Evolutionary conservation across 1,284 basidiomycete species (phyloP).

Genomic region (Rhodotorula sp.): DNA sequence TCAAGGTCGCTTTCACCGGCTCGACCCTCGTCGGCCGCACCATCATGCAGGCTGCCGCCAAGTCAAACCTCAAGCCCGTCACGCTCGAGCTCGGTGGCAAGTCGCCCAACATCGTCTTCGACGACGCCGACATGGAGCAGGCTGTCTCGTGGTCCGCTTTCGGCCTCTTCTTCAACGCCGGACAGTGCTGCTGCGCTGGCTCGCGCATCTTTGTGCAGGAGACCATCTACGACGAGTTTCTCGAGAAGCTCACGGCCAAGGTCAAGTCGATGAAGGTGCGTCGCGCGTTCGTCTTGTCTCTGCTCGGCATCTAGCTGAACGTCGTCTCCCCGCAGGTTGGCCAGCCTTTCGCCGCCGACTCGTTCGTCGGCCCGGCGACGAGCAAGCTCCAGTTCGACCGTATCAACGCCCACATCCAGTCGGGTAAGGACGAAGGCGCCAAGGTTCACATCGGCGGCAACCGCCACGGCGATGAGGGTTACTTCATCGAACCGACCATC

Average conservation of each 20-base stretch:
- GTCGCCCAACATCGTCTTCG: conserved; percentile 50
- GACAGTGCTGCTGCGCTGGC: conserved; percentile 81
- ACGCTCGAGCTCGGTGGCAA: conserved; percentile 93
- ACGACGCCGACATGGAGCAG: conserved; percentile 62
- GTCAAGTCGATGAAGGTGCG: conserved; percentile 55
- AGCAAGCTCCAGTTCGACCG: conserved; percentile 62
- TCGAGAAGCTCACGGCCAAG: conserved; percentile 59
- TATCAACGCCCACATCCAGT: conserved; percentile 84
- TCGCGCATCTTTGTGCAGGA: conserved; percentile 80
- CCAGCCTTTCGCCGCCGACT: conserved; percentile 70
- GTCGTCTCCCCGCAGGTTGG: conserved; percentile 55
- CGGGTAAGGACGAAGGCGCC: conserved; percentile 81
- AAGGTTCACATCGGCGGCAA: conserved; percentile 73
- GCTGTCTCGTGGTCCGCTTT: conserved; percentile 72
- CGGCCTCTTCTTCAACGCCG: conserved; percentile 46
- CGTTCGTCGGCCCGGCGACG: conserved; percentile 86
- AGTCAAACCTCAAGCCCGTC: conserved; percentile 85
- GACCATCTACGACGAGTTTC: conserved; percentile 72
- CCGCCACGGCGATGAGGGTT: conserved; percentile 65
- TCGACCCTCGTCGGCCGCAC: conserved; percentile 76
- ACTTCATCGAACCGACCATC: conserved; percentile 69
- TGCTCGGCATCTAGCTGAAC: no score
- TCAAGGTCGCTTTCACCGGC: conserved; percentile 58
- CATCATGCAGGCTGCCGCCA: conserved; percentile 77
- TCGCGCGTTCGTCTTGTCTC: no score